A percentile compares a stretch with the other conserved stretches of the same genome.
phyloP scores from a whole-genome alignment of 495 filamentous ascomycete genomes.

The Neurospora terricola region DNA sequence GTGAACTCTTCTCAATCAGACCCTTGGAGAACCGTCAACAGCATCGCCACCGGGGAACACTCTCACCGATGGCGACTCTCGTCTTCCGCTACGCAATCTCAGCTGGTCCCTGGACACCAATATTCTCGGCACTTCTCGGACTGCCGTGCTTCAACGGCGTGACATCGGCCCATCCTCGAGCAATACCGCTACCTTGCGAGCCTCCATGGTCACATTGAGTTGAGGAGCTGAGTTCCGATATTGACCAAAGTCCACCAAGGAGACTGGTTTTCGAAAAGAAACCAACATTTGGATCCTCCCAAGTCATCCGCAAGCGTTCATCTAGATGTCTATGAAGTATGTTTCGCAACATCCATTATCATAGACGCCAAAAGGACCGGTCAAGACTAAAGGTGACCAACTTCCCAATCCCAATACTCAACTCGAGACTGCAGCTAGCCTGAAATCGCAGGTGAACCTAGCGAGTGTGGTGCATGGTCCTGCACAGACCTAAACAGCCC shows the following conservation, averaged over 20 bases:
- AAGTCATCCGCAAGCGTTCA: background rate
- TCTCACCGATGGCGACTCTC: background rate
- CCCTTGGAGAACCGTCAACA: background rate
- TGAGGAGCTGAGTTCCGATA: background rate
- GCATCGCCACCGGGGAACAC: background rate
- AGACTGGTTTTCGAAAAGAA: background rate
- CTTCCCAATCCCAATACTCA: background rate
- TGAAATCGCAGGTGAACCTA: background rate
- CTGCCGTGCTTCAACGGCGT: slow-evolving; percentile 17
- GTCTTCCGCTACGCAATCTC: background rate
- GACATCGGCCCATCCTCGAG: slow-evolving; percentile 12
- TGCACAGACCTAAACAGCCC: background rate
- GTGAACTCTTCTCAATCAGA: background rate
- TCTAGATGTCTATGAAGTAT: slow-evolving; percentile 2
- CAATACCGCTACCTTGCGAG: background rate
- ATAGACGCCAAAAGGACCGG: background rate
- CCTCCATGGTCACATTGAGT: background rate
- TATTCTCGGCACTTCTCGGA: background rate
- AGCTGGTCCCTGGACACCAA: background rate
- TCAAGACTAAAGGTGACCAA: background rate
- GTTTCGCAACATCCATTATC: background rate
- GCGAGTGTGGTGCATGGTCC: background rate
- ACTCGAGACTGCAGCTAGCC: slow-evolving; percentile 1
- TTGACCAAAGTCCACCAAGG: background rate
- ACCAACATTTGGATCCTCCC: background rate